These are phyloP conservation scores for Quercus robur DNA, from an alignment of 306 rosid genomes.

Conservation along the genomic window DNA sequence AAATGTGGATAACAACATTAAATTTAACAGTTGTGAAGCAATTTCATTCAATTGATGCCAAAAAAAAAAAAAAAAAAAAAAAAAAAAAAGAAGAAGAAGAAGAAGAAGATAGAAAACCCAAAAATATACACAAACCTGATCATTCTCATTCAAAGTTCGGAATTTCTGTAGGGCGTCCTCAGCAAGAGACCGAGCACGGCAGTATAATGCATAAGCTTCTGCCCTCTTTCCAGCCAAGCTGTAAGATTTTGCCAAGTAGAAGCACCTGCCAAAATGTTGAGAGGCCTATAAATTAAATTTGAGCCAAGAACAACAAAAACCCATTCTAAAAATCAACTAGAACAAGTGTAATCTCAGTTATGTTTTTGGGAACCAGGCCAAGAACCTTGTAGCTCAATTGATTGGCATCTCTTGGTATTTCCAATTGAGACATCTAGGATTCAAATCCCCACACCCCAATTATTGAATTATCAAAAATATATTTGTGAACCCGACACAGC, in stretches of 20 bases:
- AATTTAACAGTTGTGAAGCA: background rate
- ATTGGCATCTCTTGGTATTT: too few relatives aligned
- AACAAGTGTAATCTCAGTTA: background rate
- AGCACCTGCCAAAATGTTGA: slow-evolving; percentile 61
- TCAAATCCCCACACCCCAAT: too few relatives aligned
- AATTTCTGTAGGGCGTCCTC: slow-evolving; percentile 39
- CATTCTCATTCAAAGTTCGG: slow-evolving; percentile 15
- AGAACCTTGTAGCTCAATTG: too few relatives aligned
- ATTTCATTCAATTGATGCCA: background rate
- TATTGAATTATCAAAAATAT: too few relatives aligned
- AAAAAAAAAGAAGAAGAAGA: too few relatives aligned
- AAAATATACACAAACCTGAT: slow-evolving; percentile 26
- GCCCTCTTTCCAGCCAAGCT: slow-evolving; percentile 88
- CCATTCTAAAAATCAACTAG: background rate
- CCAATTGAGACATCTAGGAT: too few relatives aligned
- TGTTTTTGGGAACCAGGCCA: background rate
- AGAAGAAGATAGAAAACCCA: too few relatives aligned
- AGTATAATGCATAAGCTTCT: slow-evolving; percentile 81
- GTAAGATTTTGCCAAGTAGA: slow-evolving; percentile 87
- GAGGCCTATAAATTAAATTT: background rate
- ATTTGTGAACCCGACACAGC: background rate
- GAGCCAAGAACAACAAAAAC: background rate
- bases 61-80: background rate
- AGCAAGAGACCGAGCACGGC: slow-evolving; percentile 61
- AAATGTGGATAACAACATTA: background rate